Evolutionary conservation across 75 land plant genomes (phyloP), one percentile per base, ranked within the genome.

Genomic region (Isoetes taiwanensis): DNA sequence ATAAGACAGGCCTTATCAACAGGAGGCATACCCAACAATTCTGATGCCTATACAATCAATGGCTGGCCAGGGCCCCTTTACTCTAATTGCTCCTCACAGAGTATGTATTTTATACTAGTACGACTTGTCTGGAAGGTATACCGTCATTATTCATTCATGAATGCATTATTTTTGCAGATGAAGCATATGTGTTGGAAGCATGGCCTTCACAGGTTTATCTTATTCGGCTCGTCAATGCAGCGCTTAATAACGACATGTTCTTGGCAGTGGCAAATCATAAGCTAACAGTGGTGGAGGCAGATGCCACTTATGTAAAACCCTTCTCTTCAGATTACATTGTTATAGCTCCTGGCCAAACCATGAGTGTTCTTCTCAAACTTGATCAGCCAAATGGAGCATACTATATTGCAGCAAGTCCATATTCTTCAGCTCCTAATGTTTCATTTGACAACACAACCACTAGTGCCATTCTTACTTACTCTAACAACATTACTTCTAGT

Each of bases 31-130:
- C 54, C 68, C 33, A 31, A 41, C 16, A 9, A 33, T 32, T 66
- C 67, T n/a, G 68, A 66, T 62, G 68, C 68, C 17, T 66, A 66
- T 38, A 41, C 43, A 5, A 66, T 66, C 30, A 66, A 66, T 63
- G 68, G 68, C 14, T 61, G 40, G 16, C 68, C 68, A 23, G 67
- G 67, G 26, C 67, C 66, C 17, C 66, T 64, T 46, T 41, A 64
- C 12, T n/a, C n/a, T n/a, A 64, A 64, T 23, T 64, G 65, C 24
- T 64, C 68, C 14, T 28, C 30, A 41, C 65, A 62, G 40, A 54
- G 68, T 66, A 57, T 34, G n/a, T n/a, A n/a, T n/a, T n/a, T n/a
- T n/a, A n/a, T n/a, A n/a, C n/a, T n/a, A n/a, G n/a, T n/a, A n/a
- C n/a, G n/a, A n/a, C n/a, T n/a, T n/a, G n/a, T n/a, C n/a, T n/a